A percentile compares a stretch with the other conserved stretches of the same genome.
phyloP scores from a whole-genome alignment of 257 asterid species.

The Nicotiana sylvestris region DNA sequence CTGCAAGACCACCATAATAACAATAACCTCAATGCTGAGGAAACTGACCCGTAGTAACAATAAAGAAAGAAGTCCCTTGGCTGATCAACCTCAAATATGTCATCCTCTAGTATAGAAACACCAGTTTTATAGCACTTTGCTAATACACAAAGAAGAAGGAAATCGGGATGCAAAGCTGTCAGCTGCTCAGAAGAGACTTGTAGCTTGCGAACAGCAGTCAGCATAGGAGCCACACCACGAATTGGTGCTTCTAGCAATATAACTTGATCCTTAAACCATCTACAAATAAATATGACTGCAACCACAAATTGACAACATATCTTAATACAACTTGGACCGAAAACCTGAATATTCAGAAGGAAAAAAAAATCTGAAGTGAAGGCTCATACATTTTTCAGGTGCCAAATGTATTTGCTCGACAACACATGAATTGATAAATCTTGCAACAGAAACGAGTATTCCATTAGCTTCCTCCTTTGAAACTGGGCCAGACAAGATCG shows the following conservation, averaged over 20 bases:
- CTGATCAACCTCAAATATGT: slow-evolving; percentile 72
- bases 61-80: slow-evolving; percentile 84
- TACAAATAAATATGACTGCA: slow-evolving; percentile 80
- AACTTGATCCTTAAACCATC: slow-evolving; percentile 67
- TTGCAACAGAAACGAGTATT: slow-evolving; percentile 44
- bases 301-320: slow-evolving; percentile 10
- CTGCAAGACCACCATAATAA: neutral
- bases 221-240: slow-evolving; percentile 78
- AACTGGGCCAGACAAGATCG: slow-evolving; percentile 45
- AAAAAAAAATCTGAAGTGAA: neutral
- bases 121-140: slow-evolving; percentile 80
- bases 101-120: slow-evolving; percentile 58
- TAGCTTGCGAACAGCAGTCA: slow-evolving; percentile 65
- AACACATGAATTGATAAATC: slow-evolving; percentile 56
- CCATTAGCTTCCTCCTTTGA: slow-evolving; percentile 56
- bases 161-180: slow-evolving; percentile 79
- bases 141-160: slow-evolving; percentile 69
- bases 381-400: slow-evolving; percentile 68
- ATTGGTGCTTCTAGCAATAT: slow-evolving; percentile 62
- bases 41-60: slow-evolving; percentile 81
- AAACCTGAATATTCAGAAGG: neutral
- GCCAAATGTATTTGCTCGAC: slow-evolving; percentile 73
- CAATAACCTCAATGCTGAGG: neutral
- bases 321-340: slow-evolving; percentile 12
- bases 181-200: slow-evolving; percentile 65